Evolutionary conservation across 768 basidiomycete genomes (phyloP).

Genomic region (Fomitopsis serialis): DNA sequence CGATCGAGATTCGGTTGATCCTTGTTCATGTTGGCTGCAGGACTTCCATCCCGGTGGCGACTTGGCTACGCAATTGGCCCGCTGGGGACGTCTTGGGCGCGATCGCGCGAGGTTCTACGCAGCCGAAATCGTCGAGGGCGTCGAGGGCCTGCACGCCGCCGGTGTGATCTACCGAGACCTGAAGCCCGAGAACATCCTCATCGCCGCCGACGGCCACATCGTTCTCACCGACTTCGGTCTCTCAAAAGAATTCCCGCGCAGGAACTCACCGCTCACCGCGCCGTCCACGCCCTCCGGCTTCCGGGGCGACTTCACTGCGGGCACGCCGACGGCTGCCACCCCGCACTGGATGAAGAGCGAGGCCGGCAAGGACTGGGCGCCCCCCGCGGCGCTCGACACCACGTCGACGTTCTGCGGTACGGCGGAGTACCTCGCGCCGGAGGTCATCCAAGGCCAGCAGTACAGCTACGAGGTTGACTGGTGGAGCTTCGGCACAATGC

Average conservation of each 20-base stretch:
- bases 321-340: slow-evolving; percentile 35
- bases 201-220: slow-evolving; percentile 91
- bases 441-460: slow-evolving; percentile 86
- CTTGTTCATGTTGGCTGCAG: slow-evolving; percentile 26
- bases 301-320: slow-evolving; percentile 48
- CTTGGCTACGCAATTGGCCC: slow-evolving; percentile 93
- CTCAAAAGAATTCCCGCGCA: slow-evolving; percentile 83
- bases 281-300: slow-evolving; percentile 54
- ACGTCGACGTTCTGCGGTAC: slow-evolving; percentile 92
- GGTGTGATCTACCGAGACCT: slow-evolving; percentile 98
- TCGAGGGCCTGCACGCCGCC: slow-evolving; percentile 88
- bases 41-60: slow-evolving; percentile 97
- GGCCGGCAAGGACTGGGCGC: slow-evolving; percentile 56
- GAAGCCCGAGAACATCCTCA: slow-evolving; percentile 95
- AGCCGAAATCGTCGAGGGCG: slow-evolving; percentile 94
- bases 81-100: slow-evolving; percentile 90
- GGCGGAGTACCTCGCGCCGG: slow-evolving; percentile 95
- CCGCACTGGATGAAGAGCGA: slow-evolving; percentile 79
- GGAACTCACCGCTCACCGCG: slow-evolving; percentile 37
- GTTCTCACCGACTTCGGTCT: slow-evolving; percentile 96
- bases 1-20: background rate
- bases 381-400: slow-evolving; percentile 46
- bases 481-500: slow-evolving; percentile 98
- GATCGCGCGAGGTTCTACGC: slow-evolving; percentile 96
- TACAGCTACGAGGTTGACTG: slow-evolving; percentile 96